A percentile compares a stretch with the other conserved stretches of the same genome.
Conservation (phyloP, 163 green algal genomes). For the Picocystis sp. region DNA sequence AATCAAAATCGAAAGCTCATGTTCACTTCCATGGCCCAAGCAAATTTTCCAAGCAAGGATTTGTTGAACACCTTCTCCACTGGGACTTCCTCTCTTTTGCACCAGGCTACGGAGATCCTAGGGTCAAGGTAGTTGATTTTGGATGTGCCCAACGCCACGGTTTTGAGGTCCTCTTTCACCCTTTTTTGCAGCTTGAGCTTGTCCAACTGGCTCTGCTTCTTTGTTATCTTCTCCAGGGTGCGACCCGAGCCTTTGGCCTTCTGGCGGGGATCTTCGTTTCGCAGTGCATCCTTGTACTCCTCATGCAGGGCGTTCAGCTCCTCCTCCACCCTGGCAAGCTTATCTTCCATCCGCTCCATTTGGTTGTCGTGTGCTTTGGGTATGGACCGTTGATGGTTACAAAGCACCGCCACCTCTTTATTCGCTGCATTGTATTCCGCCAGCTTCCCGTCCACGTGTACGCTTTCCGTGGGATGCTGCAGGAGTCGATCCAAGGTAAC, state of each 20-base stretch:
- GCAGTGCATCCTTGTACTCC: too few species aligned
- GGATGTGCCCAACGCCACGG: slow-evolving; percentile 87
- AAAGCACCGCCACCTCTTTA: slow-evolving; percentile 96
- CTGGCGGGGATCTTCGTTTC: too few species aligned
- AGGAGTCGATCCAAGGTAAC: slow-evolving; percentile 81
- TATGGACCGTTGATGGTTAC: slow-evolving; percentile 88
- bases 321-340: too few species aligned
- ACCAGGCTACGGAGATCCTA: slow-evolving; percentile 73
- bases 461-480: slow-evolving; percentile 15
- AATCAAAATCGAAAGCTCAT: slow-evolving; percentile 70
- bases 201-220: slow-evolving; percentile 32
- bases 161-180: slow-evolving; percentile 93
- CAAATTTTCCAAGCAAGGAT: slow-evolving; percentile 85
- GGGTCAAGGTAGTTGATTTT: slow-evolving; percentile 99
- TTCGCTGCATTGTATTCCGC: slow-evolving; percentile 89
- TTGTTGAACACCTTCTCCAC: slow-evolving; percentile 86
- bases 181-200: slow-evolving; percentile 30
- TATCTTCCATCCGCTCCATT: slow-evolving; percentile 31
- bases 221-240: slow-evolving; percentile 46
- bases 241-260: too few species aligned
- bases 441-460: slow-evolving; percentile 47
- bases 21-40: slow-evolving; percentile 88
- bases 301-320: too few species aligned
- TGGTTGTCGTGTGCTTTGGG: slow-evolving; percentile 57
- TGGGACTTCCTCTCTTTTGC: slow-evolving; percentile 79